phyloP scores from a whole-genome alignment of 305 asterid species.

The Coffea humblotiana region DNA sequence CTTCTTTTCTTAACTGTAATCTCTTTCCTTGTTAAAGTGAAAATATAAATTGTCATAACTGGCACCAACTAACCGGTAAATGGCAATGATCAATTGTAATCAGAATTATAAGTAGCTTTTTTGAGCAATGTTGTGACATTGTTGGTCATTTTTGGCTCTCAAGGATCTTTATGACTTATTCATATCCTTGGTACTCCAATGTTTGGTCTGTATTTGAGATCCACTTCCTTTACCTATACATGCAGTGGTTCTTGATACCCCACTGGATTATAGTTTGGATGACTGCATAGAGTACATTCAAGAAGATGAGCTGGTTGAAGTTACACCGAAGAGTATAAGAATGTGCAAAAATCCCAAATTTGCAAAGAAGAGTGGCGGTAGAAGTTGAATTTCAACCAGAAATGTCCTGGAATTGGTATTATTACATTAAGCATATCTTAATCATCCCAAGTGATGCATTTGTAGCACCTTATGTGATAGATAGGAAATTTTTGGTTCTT shows the following conservation, averaged over 20 bases:
- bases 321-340: slow-evolving; percentile 84
- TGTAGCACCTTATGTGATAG: not conserved
- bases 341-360: slow-evolving; percentile 87
- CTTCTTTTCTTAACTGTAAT: not conserved
- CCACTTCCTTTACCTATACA: slow-evolving; percentile 15
- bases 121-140: not conserved
- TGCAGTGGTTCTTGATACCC: slow-evolving; percentile 87
- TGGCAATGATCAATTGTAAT: not conserved
- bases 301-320: slow-evolving; percentile 98
- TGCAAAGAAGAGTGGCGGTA: slow-evolving; percentile 52
- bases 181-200: not conserved
- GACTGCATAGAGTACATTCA: slow-evolving; percentile 99
- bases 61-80: not conserved
- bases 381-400: slow-evolving; percentile 17
- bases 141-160: not conserved
- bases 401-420: not conserved
- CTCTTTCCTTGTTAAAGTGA: not conserved
- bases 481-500: not conserved
- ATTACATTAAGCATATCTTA: not conserved
- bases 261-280: slow-evolving; percentile 82
- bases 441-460: slow-evolving; percentile 5
- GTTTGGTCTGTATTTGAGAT: not conserved
- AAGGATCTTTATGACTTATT: not conserved
- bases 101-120: not conserved
- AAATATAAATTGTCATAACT: not conserved